Conservation (phyloP, 352 stramenopile genomes). For the Aphanomyces cochlioides region DNA sequence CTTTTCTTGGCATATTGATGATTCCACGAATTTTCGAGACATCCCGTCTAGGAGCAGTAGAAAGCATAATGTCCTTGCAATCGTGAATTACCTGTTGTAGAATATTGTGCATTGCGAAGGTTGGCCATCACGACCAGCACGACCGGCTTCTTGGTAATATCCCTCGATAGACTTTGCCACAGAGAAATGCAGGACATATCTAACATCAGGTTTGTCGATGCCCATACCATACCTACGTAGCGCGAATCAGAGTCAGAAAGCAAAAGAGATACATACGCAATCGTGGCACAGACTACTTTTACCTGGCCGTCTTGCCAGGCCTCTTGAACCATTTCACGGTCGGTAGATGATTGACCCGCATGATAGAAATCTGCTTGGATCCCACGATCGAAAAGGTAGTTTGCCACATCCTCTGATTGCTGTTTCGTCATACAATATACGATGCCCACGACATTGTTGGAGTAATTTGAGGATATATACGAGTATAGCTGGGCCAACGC, state of each 20-base stretch:
- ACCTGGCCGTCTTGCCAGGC: constrained; percentile 25
- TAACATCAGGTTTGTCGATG: constrained; percentile 32
- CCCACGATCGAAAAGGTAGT: constrained; percentile 24
- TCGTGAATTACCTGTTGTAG: constrained; percentile 17
- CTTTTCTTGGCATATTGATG: constrained; percentile 33
- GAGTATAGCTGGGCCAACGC: constrained; percentile 8
- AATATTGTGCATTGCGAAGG: constrained; percentile 26
- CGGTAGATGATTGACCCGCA: constrained; percentile 20
- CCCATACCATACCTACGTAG: constrained; percentile 28
- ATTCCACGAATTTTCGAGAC: constrained; percentile 25
- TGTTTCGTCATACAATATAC: constrained; percentile 33
- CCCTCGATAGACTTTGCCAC: constrained; percentile 31
- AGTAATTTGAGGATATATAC: constrained; percentile 24
- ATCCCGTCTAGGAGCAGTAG: constrained; percentile 14
- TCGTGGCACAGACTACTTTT: constrained; percentile 29
- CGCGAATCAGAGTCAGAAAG: neutral
- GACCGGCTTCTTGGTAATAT: constrained; percentile 32
- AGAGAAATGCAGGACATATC: constrained; percentile 31
- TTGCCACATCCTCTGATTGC: constrained; percentile 30
- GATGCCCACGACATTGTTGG: constrained; percentile 29
- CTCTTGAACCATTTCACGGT: constrained; percentile 28
- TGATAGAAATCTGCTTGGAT: constrained; percentile 28
- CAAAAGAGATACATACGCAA: constrained; percentile 16
- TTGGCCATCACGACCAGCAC: constrained; percentile 23
- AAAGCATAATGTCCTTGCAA: neutral